Base-by-base conservation (phyloP, 75 land plant genomes). In the Sequoia sempervirens region DNA sequence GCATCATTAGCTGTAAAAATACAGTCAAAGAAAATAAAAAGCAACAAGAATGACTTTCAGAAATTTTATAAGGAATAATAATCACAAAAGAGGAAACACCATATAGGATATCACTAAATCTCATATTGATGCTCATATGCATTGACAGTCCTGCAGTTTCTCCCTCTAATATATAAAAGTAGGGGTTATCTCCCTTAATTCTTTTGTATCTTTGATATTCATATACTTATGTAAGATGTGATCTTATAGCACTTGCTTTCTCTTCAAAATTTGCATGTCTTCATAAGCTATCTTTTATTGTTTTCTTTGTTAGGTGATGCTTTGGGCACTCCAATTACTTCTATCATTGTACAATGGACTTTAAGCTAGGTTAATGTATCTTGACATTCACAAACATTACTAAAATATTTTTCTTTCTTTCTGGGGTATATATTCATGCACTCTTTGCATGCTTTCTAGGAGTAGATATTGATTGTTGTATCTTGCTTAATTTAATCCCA, bases 11-110 rank as follows among this genome's bases (percentile, higher is more conserved):
- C 53, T 80, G 79, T 52, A 8, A 52, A 23, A 28, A 30, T 17
- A 83, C n/a, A 45, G 10, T 46, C 11, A 83, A 70, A 74, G 82
- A 52, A 83, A 83, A 81, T 81, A 54, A 13, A 50, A 36, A 81
- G 15, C 47, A 78, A n/a, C 26, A 78, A 43, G n/a, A 75, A 75
- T 38, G 41, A 8, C 78, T 18, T 75, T 75, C 78, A 75, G 38
- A 38, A 10, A 45, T 47, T 41, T 78, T 78, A 47, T 17, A 3
- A 43, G n/a, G 32, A 78, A 41, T 45, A 76, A 45, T 41, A 78
- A 23, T 78, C 13, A 75, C 45, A 38, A 18, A 73, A 75, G 41
- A 17, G 45, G 6, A 43, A 2, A 43, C 45, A 43, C 6, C 45
- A 43, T 43, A 43, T 43, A 4, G 6, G 45, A 43, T 43, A 5